These are phyloP conservation scores for Leccinellum rugosiceps DNA, from an alignment of 768 basidiomycete species.

Conservation along the genomic window DNA sequence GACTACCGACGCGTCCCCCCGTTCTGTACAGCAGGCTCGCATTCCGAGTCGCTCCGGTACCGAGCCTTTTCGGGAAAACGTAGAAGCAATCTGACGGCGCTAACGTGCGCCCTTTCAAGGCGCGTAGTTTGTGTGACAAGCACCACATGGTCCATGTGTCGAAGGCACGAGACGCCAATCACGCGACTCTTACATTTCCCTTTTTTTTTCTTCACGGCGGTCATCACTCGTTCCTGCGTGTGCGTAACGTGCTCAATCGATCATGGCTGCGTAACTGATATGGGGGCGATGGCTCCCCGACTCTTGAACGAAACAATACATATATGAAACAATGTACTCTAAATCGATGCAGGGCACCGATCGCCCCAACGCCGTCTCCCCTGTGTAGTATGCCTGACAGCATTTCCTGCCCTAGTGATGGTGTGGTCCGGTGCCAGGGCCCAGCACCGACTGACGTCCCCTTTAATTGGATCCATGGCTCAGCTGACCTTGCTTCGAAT, in stretches of 20 bases:
- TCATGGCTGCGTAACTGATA: not conserved
- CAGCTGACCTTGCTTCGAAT: not conserved
- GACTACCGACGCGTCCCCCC: not conserved
- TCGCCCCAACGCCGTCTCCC: not conserved
- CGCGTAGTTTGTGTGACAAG: not conserved
- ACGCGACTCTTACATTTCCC: not conserved
- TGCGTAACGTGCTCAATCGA: not conserved
- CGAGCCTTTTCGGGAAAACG: not conserved
- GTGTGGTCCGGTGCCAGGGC: not conserved
- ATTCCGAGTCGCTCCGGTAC: not conserved
- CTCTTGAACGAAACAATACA: not conserved
- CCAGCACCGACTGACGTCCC: not conserved
- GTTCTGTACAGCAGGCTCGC: not conserved
- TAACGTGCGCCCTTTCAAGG: not conserved
- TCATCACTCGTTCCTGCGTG: not conserved
- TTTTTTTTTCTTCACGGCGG: not conserved
- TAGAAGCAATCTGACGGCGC: not conserved
- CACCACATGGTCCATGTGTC: not conserved
- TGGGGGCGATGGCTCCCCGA: not conserved
- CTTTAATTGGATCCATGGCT: not conserved
- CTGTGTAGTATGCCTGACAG: not conserved
- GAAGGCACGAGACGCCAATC: not conserved
- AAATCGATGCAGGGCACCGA: constrained; percentile 1
- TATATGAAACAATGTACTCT: not conserved
- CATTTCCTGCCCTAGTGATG: not conserved